Evolutionary conservation across 805 yeast genomes (phyloP).

Genomic region (Wickerhamiella brachini): DNA sequence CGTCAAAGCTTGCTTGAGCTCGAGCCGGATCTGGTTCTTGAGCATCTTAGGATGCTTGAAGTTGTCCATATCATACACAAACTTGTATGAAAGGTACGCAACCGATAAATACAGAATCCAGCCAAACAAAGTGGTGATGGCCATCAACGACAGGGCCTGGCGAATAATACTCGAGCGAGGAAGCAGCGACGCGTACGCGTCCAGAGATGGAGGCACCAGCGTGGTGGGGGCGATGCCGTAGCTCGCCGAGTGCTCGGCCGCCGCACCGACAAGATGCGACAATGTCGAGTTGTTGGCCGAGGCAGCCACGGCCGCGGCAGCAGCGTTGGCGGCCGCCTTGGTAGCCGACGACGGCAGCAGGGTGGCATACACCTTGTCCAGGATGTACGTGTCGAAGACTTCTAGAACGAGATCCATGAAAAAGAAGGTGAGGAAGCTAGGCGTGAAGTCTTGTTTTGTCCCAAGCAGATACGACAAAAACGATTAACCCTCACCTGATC

Average conservation of each 20-base stretch:
- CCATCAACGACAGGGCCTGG: conserved; percentile 51
- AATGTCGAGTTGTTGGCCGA: conserved; percentile 3
- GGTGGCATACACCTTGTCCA: conserved; percentile 64
- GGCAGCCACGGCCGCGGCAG: background rate
- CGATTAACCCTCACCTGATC: background rate
- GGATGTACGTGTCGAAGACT: conserved; percentile 51
- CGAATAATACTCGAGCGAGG: conserved; percentile 62
- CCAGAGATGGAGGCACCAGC: conserved; percentile 41
- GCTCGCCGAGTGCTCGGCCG: conserved; percentile 7
- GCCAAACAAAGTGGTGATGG: conserved; percentile 70
- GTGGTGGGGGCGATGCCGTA: conserved; percentile 32
- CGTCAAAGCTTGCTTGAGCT: conserved; percentile 60
- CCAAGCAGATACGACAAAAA: background rate
- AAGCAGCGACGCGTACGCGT: conserved; percentile 52
- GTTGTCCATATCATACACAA: conserved; percentile 74
- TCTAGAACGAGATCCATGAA: conserved; percentile 88
- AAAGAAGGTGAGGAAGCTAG: background rate
- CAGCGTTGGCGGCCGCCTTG: background rate
- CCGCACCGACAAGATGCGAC: conserved; percentile 1
- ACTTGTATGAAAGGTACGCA: conserved; percentile 63
- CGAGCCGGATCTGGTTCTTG: conserved; percentile 82
- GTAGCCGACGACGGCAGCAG: conserved; percentile 35
- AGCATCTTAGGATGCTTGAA: conserved; percentile 93
- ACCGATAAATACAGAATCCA: conserved; percentile 64
- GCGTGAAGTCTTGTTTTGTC: background rate